phyloP scores from a whole-genome alignment of 805 yeast species.

The Candida michaelii region DNA sequence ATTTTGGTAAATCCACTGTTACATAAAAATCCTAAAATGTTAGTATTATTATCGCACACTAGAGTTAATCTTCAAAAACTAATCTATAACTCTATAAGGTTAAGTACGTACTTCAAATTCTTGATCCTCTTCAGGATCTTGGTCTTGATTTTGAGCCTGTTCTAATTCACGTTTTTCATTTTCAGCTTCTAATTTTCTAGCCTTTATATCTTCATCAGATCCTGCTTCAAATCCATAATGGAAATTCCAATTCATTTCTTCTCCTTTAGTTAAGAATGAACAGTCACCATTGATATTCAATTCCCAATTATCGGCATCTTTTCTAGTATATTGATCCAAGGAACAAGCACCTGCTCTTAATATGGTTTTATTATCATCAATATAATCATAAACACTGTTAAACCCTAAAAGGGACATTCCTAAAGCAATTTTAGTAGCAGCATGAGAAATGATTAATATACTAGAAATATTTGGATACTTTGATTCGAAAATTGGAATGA shows the following conservation, averaged over 20 bases:
- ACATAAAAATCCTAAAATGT: conserved; percentile 31
- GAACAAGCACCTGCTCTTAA: conserved; percentile 84
- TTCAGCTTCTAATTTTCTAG: conserved; percentile 37
- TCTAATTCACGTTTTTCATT: conserved; percentile 47
- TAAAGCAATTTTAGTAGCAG: conserved; percentile 86
- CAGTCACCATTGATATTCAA: conserved; percentile 70
- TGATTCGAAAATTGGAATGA: conserved; percentile 57
- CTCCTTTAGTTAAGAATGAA: conserved; percentile 70
- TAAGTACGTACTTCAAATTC: conserved; percentile 25
- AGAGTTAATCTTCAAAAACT: conserved; percentile 5
- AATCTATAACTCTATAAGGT: conserved; percentile 3
- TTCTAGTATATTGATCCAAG: conserved; percentile 56
- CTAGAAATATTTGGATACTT: conserved; percentile 60
- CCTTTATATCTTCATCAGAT: conserved; percentile 77
- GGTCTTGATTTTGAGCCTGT: conserved; percentile 23
- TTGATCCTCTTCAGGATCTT: conserved; percentile 15
- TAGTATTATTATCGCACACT: conserved; percentile 17
- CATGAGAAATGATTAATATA: conserved; percentile 82
- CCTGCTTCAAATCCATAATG: conserved; percentile 80
- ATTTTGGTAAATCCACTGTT: conserved; percentile 32
- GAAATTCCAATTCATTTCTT: conserved; percentile 94
- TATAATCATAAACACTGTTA: conserved; percentile 47
- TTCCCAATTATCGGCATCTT: conserved; percentile 49
- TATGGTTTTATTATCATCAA: conserved; percentile 42
- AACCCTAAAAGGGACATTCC: conserved; percentile 73